Percentiles rank a stretch among this genome's conserved stretches.
phyloP scores from a whole-genome alignment of 352 stramenopile genomes.

The Globisporangium parvum region DNA sequence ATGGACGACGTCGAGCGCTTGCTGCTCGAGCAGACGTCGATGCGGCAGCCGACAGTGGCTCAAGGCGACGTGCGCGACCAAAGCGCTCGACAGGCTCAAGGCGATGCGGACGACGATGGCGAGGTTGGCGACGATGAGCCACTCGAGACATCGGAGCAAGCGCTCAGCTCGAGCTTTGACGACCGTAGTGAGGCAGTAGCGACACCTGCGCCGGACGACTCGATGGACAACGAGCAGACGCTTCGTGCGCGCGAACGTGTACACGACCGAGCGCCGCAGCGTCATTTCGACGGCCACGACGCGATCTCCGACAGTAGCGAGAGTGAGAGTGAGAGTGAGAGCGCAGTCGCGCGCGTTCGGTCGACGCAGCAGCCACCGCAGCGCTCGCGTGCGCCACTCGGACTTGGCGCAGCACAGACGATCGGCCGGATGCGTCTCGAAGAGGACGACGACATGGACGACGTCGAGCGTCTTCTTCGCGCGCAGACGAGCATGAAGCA shows the following conservation, averaged over 20 bases:
- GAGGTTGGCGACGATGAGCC: no score
- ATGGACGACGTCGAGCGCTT: slow-evolving; percentile 29
- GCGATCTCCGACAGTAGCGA: not conserved
- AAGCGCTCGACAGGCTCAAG: not conserved
- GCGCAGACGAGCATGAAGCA: slow-evolving; percentile 13
- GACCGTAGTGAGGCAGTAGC: no score
- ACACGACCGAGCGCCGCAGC: not conserved
- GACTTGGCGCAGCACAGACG: not conserved
- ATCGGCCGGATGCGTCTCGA: not conserved
- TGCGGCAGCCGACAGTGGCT: not conserved
- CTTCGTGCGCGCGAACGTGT: no score
- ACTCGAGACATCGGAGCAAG: no score
- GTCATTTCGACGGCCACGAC: not conserved
- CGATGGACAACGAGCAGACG: no score
- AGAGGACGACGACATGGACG: slow-evolving; percentile 16
- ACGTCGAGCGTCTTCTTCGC: slow-evolving; percentile 9
- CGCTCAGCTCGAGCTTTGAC: no score
- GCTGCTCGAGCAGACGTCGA: slow-evolving; percentile 7
- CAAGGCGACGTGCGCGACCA: not conserved
- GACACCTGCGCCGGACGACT: no score
- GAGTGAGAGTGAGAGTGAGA: not conserved
- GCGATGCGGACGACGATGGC: not conserved
- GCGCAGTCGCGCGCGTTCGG: not conserved
- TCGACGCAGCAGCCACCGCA: not conserved
- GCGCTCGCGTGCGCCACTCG: not conserved